Evolutionary conservation across 2,329 filamentous ascomycete genomes (phyloP).

Genomic region (Fusarium solani-melongenae): DNA sequence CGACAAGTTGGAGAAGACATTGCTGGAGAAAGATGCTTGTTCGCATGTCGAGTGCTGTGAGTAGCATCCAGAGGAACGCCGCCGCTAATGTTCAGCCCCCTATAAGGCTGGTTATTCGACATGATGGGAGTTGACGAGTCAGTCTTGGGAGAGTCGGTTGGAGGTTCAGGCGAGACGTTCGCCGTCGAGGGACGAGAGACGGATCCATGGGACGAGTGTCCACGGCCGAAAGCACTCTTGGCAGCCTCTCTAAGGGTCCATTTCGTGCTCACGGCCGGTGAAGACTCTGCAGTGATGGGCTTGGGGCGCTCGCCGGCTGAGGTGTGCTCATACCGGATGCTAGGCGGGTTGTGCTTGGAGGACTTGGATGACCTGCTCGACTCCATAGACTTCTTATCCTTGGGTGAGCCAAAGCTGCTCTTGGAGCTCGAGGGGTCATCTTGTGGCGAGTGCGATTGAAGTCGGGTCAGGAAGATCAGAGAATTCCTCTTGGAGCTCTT

Average conservation of each 20-base stretch:
- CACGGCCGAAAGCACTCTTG: constrained; percentile 46
- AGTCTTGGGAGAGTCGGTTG: constrained; percentile 12
- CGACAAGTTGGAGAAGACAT: constrained; percentile 16
- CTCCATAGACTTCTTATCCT: constrained; percentile 15
- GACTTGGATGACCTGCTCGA: constrained; percentile 13
- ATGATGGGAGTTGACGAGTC: constrained; percentile 17
- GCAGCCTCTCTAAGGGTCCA: constrained; percentile 51
- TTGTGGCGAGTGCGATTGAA: constrained; percentile 11
- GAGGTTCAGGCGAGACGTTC: constrained; percentile 4
- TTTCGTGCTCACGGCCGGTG: constrained; percentile 37
- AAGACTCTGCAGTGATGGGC: constrained; percentile 28
- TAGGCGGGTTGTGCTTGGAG: constrained; percentile 37
- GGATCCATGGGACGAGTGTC: constrained; percentile 26
- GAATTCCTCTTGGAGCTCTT: constrained; percentile 41
- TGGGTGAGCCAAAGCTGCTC: background rate
- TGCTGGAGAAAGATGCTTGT: constrained; percentile 11
- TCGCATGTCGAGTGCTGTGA: constrained; percentile 3
- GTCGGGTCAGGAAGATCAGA: constrained; percentile 21
- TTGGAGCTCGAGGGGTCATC: constrained; percentile 28
- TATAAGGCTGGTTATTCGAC: background rate
- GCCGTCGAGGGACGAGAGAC: constrained; percentile 25
- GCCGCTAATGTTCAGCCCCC: background rate
- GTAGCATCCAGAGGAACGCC: background rate
- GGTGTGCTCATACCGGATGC: constrained; percentile 45
- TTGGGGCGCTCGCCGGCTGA: constrained; percentile 36